phyloP scores from a whole-genome alignment of 345 rosid genomes.

The Euclidium syriacum region DNA sequence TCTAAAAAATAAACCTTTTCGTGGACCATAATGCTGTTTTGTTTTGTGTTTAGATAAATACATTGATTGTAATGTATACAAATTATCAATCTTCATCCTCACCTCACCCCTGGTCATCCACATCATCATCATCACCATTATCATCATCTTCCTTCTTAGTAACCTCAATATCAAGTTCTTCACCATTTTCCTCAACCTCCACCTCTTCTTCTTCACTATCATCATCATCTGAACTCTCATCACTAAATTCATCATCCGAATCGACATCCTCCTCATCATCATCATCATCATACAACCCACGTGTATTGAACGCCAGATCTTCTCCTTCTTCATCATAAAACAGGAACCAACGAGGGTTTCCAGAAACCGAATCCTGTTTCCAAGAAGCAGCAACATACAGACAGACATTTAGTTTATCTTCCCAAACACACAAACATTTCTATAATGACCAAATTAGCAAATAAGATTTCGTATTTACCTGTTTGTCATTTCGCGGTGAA shows the following conservation, averaged over 20 bases:
- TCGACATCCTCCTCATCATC: slow-evolving; percentile 15
- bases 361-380: slow-evolving; percentile 9
- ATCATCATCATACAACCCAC: background rate
- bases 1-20: background rate
- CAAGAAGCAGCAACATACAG: slow-evolving; percentile 25
- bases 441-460: background rate
- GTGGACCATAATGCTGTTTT: background rate
- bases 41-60: background rate
- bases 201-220: slow-evolving; percentile 23
- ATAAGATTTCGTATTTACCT: slow-evolving; percentile 37
- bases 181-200: slow-evolving; percentile 1
- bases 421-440: background rate
- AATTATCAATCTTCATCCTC: background rate
- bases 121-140: background rate
- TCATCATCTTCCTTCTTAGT: slow-evolving; percentile 3
- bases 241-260: slow-evolving; percentile 10
- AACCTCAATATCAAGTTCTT: slow-evolving; percentile 7
- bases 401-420: background rate
- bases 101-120: background rate
- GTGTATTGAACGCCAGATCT: background rate
- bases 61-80: background rate
- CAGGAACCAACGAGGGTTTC: background rate
- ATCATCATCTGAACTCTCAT: slow-evolving; percentile 24
- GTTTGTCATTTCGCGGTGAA: slow-evolving; percentile 43
- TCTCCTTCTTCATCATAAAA: slow-evolving; percentile 26